Conservation (phyloP, 306 rosid species). For the Luffa acutangula region DNA sequence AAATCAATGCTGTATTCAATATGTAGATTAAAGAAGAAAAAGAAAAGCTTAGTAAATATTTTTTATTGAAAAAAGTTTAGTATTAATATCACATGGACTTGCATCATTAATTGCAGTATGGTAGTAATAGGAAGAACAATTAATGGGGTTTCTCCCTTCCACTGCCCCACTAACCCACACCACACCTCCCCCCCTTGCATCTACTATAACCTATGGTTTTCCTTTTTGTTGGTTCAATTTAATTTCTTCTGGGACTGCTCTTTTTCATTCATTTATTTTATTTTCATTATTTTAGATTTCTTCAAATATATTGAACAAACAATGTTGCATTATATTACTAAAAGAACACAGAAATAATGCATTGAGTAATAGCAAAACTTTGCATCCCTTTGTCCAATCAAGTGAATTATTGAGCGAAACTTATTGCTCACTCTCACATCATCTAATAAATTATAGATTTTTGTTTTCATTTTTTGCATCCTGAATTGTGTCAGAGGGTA, state of each 20-base stretch:
- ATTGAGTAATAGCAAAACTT: background rate
- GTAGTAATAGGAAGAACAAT: conserved; percentile 1
- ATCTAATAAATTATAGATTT: background rate
- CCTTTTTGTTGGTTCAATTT: background rate
- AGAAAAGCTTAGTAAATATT: background rate
- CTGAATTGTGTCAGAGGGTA: background rate
- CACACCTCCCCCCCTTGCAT: background rate
- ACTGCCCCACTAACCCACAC: background rate
- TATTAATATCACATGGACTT: background rate
- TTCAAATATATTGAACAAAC: background rate
- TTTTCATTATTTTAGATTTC: background rate
- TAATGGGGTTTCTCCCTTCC: background rate
- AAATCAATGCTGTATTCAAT: too few species aligned
- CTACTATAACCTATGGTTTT: background rate
- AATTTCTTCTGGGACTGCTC: background rate
- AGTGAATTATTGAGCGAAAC: background rate
- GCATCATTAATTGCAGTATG: background rate
- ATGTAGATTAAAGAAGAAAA: background rate
- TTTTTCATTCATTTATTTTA: background rate
- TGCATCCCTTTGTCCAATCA: background rate
- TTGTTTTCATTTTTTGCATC: background rate
- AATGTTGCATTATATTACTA: conserved; percentile 2
- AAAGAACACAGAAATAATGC: conserved; percentile 1
- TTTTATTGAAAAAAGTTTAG: background rate
- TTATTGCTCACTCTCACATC: background rate